Percentiles rank a stretch among this genome's conserved stretches.
Conservation (phyloP, 768 basidiomycete species). For the Amanita muscaria region DNA sequence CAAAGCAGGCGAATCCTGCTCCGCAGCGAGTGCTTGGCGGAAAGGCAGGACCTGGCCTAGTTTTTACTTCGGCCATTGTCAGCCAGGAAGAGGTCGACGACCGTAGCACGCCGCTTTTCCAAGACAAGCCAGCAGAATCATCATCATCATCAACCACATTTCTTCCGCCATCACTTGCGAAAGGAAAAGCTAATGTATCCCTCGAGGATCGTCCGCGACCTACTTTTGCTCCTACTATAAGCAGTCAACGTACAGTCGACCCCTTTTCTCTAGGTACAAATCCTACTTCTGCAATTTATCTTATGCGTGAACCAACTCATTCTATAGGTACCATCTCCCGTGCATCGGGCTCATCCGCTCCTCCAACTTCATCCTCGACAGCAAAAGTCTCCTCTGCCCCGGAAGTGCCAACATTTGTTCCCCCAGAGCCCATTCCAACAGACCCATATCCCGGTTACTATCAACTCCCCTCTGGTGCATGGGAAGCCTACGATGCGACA, state of each 20-base stretch:
- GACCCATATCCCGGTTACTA: conserved; percentile 88
- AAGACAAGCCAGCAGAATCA: conserved; percentile 11
- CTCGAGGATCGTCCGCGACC: conserved; percentile 29
- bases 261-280: conserved; percentile 69
- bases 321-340: conserved; percentile 12
- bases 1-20: conserved; percentile 47
- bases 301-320: too few species aligned
- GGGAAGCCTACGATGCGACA: conserved; percentile 62
- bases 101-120: conserved; percentile 9
- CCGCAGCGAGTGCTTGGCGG: conserved; percentile 56
- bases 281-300: too few species aligned
- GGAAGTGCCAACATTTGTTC: conserved; percentile 51
- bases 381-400: conserved; percentile 59
- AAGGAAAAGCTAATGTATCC: conserved; percentile 52
- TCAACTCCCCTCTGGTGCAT: conserved; percentile 69
- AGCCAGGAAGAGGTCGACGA: conserved; percentile 17
- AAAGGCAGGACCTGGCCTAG: conserved; percentile 51
- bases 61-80: conserved; percentile 30
- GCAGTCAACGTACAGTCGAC: conserved; percentile 35
- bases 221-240: conserved; percentile 12
- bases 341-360: conserved; percentile 10
- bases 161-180: conserved; percentile 49
- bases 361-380: conserved; percentile 18
- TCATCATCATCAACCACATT: conserved; percentile 37
- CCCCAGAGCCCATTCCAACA: conserved; percentile 63